Base-by-base conservation (phyloP, 1,284 basidiomycete genomes). In the Inonotus hispidus region DNA sequence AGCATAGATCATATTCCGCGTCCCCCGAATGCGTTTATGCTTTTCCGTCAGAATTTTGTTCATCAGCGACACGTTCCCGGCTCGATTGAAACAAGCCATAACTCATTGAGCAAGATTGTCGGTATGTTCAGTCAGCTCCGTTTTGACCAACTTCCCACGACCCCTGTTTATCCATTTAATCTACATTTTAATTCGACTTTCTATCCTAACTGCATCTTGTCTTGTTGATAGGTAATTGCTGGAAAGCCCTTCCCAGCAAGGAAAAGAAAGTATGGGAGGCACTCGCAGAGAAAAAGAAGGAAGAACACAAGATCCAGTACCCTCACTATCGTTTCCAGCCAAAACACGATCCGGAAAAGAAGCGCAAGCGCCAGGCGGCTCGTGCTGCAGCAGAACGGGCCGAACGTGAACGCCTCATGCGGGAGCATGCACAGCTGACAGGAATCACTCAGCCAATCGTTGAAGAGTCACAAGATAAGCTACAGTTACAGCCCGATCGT, bases 21-120 rank as follows among this genome's bases (percentile, higher is more conserved):
- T 1, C 93, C 94, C 0, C 87, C 92, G 1, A 96, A 96, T 69
- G 92, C 93, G 0, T 96, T 95, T 79, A 95, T 96, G 82, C 83
- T 96, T 65, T 96, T 94, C 78, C 84, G 94, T 29, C 90, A 92
- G 35, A 88, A 94, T 69, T 93, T 94, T 63, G 90, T 94, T 19
- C 77, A 87, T 35, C 84, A 87, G 66, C 85, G 88, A 65, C 84
- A 93, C 64, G 88, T 95, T 27, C 92, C 92, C 0, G 85, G 89
- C 0, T 84, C 84, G 7, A 89, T 95, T 61, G 90, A 94, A 75
- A 87, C 88, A 2, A 88, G 90, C 67, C 90, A 94, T 69, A 86
- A 87, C 35, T 89, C 88, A 41, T 71, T 90, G 13, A 85, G 82
- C 5, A 87, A 87, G 72, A 88, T 89, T 65, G 88, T 88, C 55